These are phyloP conservation scores for Colletotrichum graminicola DNA, from an alignment of 2,329 filamentous ascomycete species.

Conservation along the genomic window DNA sequence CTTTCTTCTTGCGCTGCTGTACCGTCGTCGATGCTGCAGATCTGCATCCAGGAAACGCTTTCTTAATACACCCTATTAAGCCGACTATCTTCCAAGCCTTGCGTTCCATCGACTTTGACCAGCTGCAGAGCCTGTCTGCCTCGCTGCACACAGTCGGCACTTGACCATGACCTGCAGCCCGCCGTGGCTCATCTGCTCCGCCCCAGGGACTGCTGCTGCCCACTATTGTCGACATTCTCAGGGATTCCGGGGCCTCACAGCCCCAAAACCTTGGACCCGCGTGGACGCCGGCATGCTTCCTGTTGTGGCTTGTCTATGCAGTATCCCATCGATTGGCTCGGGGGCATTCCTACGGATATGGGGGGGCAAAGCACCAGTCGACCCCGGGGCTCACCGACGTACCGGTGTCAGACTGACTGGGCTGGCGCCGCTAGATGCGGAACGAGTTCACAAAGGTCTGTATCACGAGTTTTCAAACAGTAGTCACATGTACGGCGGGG, in stretches of 20 bases:
- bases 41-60: constrained; percentile 10
- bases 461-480: background rate
- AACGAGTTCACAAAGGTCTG: background rate
- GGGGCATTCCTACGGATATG: background rate
- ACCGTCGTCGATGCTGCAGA: background rate
- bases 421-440: background rate
- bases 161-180: constrained; percentile 27
- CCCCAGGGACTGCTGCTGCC: background rate
- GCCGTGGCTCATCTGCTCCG: constrained; percentile 26
- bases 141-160: constrained; percentile 15
- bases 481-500: background rate
- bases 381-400: constrained; percentile 2
- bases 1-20: background rate
- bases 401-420: background rate
- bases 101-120: constrained; percentile 16
- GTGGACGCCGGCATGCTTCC: background rate
- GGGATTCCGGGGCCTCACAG: constrained; percentile 15
- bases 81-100: constrained; percentile 15
- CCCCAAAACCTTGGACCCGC: constrained; percentile 5
- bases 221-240: background rate
- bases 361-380: background rate
- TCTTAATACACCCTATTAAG: constrained; percentile 25
- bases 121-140: constrained; percentile 6
- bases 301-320: constrained; percentile 6
- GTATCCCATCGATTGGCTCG: constrained; percentile 2